These are phyloP conservation scores for Hypocreales sp. DNA, from an alignment of 2,329 filamentous ascomycete species.

Conservation along the genomic window DNA sequence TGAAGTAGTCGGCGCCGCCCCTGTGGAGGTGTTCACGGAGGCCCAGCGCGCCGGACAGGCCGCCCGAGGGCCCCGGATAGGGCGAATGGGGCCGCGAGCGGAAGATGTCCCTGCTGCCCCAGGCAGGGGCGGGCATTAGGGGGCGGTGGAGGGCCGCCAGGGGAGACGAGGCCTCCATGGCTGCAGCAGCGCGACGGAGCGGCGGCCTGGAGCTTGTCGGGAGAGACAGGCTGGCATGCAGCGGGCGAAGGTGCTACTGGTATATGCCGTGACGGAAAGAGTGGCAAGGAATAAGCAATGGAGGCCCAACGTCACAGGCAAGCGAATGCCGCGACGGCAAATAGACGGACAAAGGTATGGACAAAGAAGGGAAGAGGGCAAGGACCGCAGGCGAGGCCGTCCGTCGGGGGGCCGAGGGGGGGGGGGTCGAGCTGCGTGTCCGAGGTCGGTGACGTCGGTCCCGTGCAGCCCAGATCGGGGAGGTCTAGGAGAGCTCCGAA, in stretches of 20 bases:
- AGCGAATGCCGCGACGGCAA: neutral
- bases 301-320: neutral
- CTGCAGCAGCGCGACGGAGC: constrained; percentile 9
- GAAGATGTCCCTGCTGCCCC: constrained; percentile 38
- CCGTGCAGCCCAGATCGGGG: constrained; percentile 1
- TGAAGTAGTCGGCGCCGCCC: constrained; percentile 63
- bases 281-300: constrained; percentile 3
- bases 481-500: too few species aligned
- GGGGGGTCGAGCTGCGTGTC: too few species aligned
- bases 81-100: constrained; percentile 30
- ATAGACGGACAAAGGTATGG: constrained; percentile 1
- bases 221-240: constrained; percentile 1
- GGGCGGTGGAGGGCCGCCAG: constrained; percentile 79
- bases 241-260: constrained; percentile 9
- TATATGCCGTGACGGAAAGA: constrained; percentile 9
- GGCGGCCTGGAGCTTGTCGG: constrained; percentile 1
- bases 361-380: constrained; percentile 4
- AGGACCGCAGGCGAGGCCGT: too few species aligned
- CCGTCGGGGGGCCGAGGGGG: too few species aligned
- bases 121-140: constrained; percentile 45
- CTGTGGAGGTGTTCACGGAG: constrained; percentile 60
- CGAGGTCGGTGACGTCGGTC: constrained; percentile 1
- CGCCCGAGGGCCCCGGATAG: constrained; percentile 36
- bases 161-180: constrained; percentile 88
- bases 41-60: constrained; percentile 52